Percentiles rank a stretch among this genome's conserved stretches.
Conservation (phyloP, 306 rosid species). For the Dryas alaskensis region DNA sequence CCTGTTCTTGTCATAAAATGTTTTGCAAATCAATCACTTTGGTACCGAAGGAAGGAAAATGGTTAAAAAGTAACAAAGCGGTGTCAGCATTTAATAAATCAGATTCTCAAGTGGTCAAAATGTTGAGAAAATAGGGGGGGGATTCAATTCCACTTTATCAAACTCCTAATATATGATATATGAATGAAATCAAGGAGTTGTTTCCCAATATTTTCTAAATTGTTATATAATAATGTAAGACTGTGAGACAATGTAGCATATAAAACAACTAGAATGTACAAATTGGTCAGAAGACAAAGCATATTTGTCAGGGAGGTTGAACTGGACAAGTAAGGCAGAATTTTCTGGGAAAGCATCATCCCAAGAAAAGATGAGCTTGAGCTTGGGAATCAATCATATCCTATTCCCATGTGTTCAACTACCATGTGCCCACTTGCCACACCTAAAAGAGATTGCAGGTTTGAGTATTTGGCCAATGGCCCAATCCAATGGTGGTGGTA, state of each 20-base stretch:
- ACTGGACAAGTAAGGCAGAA: slow-evolving; percentile 1
- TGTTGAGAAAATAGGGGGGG: no score
- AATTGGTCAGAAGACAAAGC: neutral
- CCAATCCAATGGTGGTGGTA: neutral
- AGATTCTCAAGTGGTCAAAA: no score
- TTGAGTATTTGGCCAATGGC: slow-evolving; percentile 8
- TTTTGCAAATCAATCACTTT: no score
- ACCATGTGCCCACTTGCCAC: neutral
- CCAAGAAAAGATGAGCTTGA: neutral
- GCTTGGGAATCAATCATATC: neutral
- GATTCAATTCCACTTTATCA: no score
- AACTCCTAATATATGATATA: no score
- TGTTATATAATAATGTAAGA: neutral
- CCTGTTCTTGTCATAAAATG: no score
- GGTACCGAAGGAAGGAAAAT: no score
- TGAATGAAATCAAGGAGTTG: neutral
- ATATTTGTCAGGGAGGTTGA: neutral
- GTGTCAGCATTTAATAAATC: no score
- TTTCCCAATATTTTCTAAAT: neutral
- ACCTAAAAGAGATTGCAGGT: slow-evolving; percentile 26
- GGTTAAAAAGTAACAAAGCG: no score
- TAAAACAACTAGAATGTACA: neutral
- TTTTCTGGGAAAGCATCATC: neutral
- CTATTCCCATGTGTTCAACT: neutral
- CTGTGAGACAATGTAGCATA: neutral